Evolutionary conservation across 768 basidiomycete species (phyloP), one percentile per base, ranked within the genome.

Genomic region (Suillus ampliporus): DNA sequence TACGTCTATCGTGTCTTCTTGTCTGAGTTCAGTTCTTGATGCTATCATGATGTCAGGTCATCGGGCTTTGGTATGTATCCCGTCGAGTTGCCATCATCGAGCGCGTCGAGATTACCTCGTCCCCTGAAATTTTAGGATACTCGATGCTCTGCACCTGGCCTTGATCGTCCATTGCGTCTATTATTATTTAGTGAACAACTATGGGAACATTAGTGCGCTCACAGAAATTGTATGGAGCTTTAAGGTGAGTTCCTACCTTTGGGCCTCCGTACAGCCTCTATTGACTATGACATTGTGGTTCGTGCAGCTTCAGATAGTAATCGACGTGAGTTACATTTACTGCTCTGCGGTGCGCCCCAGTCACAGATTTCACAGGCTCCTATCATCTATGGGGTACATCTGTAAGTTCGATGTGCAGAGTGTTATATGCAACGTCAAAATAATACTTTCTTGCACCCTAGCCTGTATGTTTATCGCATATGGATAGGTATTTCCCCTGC

Each of bases 81-180:
- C 31, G 31, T 51, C 5, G 8, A 51, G 11, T 13, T 51, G 19
- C 34, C 8, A 35, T 35, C 9, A 3, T 21, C n/a, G 3, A 21
- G 34, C 31, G 13, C 4, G n/a, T 21, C 51, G n/a, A 53, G 9
- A 48, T n/a, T 2, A 48, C 13, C 28, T 6, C 28, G 11, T 40
- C n/a, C 11, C 11, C n/a, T 21, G 5, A 26, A 10, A 17, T 0
- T 23, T 38, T 48, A 80, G 80, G 78, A 26, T 75, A 7, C 68
- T 79, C 15, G 78, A 79, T 63, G 72, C 73, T 13, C 61, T 78
- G 19, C 77, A 79, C 47, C 65, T 79, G 31, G 72, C 68, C 0
- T 68, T 80, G n/a, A 66, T 78, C 31, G 72, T 75, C 3, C 76
- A 79, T 58, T 68, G 68, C 26, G 31, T 79, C 13, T 79, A 81